A percentile compares a stretch with the other conserved stretches of the same genome.
These are phyloP conservation scores for Nemophila menziesii DNA, from an alignment of 257 asterid genomes.

Conservation along the genomic window DNA sequence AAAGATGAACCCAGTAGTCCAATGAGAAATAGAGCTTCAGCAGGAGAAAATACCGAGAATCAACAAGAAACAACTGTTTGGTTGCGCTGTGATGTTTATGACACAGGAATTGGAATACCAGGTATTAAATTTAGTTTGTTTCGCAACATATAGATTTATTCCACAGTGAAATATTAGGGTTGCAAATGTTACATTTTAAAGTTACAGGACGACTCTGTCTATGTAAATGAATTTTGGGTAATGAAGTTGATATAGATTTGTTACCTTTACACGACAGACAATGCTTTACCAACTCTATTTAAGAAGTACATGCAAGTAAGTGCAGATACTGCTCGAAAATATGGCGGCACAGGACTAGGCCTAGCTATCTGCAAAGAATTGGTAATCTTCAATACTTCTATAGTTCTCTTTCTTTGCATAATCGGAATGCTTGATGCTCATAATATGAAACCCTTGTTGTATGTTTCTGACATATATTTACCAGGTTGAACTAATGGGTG, in stretches of 20 bases:
- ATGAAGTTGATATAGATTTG: not conserved
- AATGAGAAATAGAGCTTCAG: conserved; percentile 14
- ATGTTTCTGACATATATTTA: conserved; percentile 1
- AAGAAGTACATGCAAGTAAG: conserved; percentile 96
- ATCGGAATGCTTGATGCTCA: not conserved
- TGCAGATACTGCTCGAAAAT: conserved; percentile 83
- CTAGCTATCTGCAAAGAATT: conserved; percentile 83
- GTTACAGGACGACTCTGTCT: not conserved
- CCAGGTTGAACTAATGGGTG: conserved; percentile 97
- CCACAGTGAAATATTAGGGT: no score
- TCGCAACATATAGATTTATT: not conserved
- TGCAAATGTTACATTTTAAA: not conserved
- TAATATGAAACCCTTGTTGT: not conserved
- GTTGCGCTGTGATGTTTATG: conserved; percentile 80
- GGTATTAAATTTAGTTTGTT: conserved; percentile 28
- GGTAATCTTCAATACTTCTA: conserved; percentile 26
- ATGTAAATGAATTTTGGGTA: conserved; percentile 1
- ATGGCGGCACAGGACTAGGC: conserved; percentile 94
- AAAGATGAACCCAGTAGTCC: conserved; percentile 16
- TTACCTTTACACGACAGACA: conserved; percentile 31
- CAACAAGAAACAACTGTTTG: conserved; percentile 50
- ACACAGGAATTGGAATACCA: conserved; percentile 89
- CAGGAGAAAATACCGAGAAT: conserved; percentile 24
- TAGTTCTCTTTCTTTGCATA: not conserved
- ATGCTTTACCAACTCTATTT: conserved; percentile 64